Percentiles rank a stretch among this genome's conserved stretches.
Conservation (phyloP, 2,329 filamentous ascomycete species). For the Xylaria arbuscula region DNA sequence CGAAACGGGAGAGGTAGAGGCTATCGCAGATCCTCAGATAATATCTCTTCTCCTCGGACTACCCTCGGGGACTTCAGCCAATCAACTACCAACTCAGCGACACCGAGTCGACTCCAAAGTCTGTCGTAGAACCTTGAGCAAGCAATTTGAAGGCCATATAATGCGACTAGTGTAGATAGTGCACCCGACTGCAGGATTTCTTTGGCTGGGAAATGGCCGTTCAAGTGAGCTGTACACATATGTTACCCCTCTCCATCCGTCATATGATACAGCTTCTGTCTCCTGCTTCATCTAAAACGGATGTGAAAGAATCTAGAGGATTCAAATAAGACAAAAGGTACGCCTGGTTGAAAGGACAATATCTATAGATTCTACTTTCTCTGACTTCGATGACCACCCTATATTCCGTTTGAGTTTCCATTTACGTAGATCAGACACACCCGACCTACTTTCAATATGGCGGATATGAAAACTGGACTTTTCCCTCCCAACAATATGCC, state of each 20-base stretch:
- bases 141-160: constrained; percentile 2
- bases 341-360: not conserved
- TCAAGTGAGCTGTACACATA: constrained; percentile 21
- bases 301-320: constrained; percentile 5
- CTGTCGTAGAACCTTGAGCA: not conserved
- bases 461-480: constrained; percentile 58
- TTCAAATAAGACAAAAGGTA: not conserved
- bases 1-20: too few species aligned
- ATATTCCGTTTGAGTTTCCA: not conserved
- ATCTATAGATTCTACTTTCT: constrained; percentile 4
- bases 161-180: constrained; percentile 2
- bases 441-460: constrained; percentile 48
- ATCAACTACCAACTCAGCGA: constrained; percentile 3
- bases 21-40: too few species aligned
- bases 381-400: not conserved
- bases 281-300: not conserved
- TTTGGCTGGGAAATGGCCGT: not conserved
- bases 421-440: not conserved
- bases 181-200: constrained; percentile 33
- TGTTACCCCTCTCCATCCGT: constrained; percentile 42
- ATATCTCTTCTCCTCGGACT: too few species aligned
- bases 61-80: constrained; percentile 11
- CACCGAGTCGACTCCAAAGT: not conserved
- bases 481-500: constrained; percentile 69
- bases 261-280: constrained; percentile 6